Conservation (phyloP, 2,329 filamentous ascomycete species). For the Nemania bipapillata region DNA sequence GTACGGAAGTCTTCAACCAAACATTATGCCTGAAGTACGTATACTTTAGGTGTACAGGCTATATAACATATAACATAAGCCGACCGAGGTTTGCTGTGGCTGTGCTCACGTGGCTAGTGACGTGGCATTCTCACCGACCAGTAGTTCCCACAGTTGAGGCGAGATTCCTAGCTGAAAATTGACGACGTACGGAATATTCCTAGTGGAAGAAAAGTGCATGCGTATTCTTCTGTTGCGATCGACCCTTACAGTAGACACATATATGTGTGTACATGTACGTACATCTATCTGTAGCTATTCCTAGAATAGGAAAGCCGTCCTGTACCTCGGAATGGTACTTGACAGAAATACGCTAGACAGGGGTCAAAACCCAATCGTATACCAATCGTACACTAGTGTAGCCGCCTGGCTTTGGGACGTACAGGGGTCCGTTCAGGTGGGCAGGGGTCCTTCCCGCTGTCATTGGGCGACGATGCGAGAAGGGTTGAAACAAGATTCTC, state of each 20-base stretch:
- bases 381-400: constrained; percentile 44
- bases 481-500: constrained; percentile 41
- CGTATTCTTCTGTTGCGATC: constrained; percentile 30
- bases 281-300: not conserved
- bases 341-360: constrained; percentile 30
- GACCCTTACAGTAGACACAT: not conserved
- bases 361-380: constrained; percentile 47
- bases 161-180: constrained; percentile 1
- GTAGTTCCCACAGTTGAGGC: constrained; percentile 2
- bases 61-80: not conserved
- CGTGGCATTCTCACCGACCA: constrained; percentile 47
- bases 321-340: constrained; percentile 43
- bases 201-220: constrained; percentile 22
- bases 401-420: constrained; percentile 43
- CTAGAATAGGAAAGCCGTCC: constrained; percentile 9
- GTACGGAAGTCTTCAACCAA: too few relatives aligned
- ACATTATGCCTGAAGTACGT: too few relatives aligned
- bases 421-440: constrained; percentile 47
- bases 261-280: not conserved
- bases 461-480: constrained; percentile 47
- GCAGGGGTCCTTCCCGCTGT: constrained; percentile 46
- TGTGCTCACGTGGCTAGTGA: constrained; percentile 45
- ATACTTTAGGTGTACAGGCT: too few relatives aligned
- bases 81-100: constrained; percentile 40
- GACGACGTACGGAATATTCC: not conserved